Conservation (phyloP, 805 yeast species). For the Komagataella ulmi region DNA sequence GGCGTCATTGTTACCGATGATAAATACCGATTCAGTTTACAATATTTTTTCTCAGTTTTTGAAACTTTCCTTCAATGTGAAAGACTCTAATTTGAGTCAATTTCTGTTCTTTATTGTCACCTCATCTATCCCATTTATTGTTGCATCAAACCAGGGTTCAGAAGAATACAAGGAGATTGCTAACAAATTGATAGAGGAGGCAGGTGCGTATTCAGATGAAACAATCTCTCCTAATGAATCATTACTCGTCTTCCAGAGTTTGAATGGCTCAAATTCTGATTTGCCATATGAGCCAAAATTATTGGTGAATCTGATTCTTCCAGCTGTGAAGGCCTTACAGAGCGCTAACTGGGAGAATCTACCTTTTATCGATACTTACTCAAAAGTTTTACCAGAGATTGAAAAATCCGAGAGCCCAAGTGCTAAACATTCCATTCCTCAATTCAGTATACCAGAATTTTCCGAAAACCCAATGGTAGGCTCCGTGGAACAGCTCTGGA, state of each 20-base stretch:
- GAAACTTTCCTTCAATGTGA: conserved; percentile 41
- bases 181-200: conserved; percentile 31
- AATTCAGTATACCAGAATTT: conserved; percentile 18
- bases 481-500: conserved; percentile 57
- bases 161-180: conserved; percentile 17
- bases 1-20: conserved; percentile 49
- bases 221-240: conserved; percentile 7
- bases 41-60: conserved; percentile 41
- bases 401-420: conserved; percentile 15
- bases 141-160: conserved; percentile 12
- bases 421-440: conserved; percentile 15
- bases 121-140: conserved; percentile 46
- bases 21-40: conserved; percentile 30
- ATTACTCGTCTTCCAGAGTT: conserved; percentile 16
- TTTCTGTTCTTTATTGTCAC: conserved; percentile 50
- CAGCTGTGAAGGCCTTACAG: conserved; percentile 26
- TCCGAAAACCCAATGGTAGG: conserved; percentile 23
- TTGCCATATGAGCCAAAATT: conserved; percentile 39
- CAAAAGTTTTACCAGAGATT: conserved; percentile 7
- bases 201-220: conserved; percentile 20
- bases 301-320: conserved; percentile 34
- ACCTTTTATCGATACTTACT: conserved; percentile 21
- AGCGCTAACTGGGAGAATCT: conserved; percentile 23
- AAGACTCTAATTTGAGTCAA: conserved; percentile 55
- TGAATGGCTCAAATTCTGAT: conserved; percentile 21